Evolutionary conservation across 2,329 filamentous ascomycete genomes (phyloP).

Genomic region (Penicillium sumatraense): DNA sequence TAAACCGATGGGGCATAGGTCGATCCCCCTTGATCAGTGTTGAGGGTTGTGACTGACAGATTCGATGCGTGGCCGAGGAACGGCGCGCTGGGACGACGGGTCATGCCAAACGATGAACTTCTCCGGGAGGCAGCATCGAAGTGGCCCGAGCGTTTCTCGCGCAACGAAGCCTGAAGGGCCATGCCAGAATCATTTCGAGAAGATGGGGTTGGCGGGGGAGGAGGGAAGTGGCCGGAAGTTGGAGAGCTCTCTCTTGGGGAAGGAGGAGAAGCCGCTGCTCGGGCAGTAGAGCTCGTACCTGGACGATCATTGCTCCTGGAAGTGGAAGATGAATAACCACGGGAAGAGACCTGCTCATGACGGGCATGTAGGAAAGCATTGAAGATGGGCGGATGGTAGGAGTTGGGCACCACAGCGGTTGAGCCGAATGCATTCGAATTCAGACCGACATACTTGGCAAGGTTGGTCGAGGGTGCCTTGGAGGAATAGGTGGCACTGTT

Average conservation of each 20-base stretch:
- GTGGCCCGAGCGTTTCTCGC: slow-evolving; percentile 93
- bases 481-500: slow-evolving; percentile 79
- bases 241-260: slow-evolving; percentile 70
- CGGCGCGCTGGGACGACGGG: slow-evolving; percentile 69
- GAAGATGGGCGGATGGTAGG: slow-evolving; percentile 71
- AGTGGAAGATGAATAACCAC: slow-evolving; percentile 44
- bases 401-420: slow-evolving; percentile 60
- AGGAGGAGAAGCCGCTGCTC: slow-evolving; percentile 56
- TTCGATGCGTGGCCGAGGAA: slow-evolving; percentile 67
- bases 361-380: slow-evolving; percentile 87
- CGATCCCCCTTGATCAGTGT: slow-evolving; percentile 46
- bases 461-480: slow-evolving; percentile 68
- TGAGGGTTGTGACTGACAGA: slow-evolving; percentile 50
- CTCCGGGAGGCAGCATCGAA: slow-evolving; percentile 81
- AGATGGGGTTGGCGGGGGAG: slow-evolving; percentile 75
- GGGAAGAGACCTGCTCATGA: slow-evolving; percentile 59
- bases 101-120: slow-evolving; percentile 90
- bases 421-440: slow-evolving; percentile 84
- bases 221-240: slow-evolving; percentile 76
- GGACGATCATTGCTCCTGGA: slow-evolving; percentile 66
- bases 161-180: slow-evolving; percentile 79
- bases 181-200: slow-evolving; percentile 92
- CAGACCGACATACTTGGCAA: slow-evolving; percentile 85
- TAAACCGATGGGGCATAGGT: slow-evolving; percentile 56
- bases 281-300: slow-evolving; percentile 67